Evolutionary conservation across 2,329 filamentous ascomycete genomes (phyloP).

Genomic region (Septoria linicola): DNA sequence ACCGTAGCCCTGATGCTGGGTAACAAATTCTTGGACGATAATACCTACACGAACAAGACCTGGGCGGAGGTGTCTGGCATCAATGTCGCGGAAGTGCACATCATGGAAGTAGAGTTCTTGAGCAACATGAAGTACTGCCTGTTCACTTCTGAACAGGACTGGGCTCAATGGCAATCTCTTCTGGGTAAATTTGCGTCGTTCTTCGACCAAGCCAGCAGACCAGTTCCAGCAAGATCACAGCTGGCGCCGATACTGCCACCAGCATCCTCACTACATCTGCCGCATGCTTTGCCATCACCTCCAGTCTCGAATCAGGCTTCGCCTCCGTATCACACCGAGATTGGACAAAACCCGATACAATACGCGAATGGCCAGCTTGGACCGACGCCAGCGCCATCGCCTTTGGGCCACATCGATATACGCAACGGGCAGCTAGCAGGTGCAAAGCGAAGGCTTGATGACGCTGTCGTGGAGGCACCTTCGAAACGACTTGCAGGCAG

Average conservation of each 20-base stretch:
- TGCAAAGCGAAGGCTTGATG: slow-evolving; percentile 61
- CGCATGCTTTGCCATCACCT: slow-evolving; percentile 52
- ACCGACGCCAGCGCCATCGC: slow-evolving; percentile 46
- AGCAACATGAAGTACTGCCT: slow-evolving; percentile 98
- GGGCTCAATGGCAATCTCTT: slow-evolving; percentile 82
- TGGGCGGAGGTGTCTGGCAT: slow-evolving; percentile 98
- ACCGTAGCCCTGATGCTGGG: slow-evolving; percentile 96
- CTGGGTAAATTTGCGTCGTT: slow-evolving; percentile 80
- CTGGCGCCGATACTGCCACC: slow-evolving; percentile 45
- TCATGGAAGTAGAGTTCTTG: slow-evolving; percentile 99
- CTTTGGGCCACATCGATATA: slow-evolving; percentile 37
- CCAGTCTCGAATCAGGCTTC: slow-evolving; percentile 53
- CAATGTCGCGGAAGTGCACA: slow-evolving; percentile 89
- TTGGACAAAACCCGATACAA: slow-evolving; percentile 42
- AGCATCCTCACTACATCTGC: slow-evolving; percentile 50
- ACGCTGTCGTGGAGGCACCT: slow-evolving; percentile 54
- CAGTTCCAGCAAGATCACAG: slow-evolving; percentile 33
- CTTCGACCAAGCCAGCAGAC: slow-evolving; percentile 65
- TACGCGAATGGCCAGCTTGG: slow-evolving; percentile 39
- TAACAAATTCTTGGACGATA: slow-evolving; percentile 98
- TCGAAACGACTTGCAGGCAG: slow-evolving; percentile 50
- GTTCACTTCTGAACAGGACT: slow-evolving; percentile 79
- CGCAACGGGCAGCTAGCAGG: slow-evolving; percentile 34
- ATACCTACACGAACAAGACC: slow-evolving; percentile 99
- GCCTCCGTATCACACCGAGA: slow-evolving; percentile 44